Evolutionary conservation across 139 green algal genomes (phyloP), one percentile per base, ranked within the genome.

Genomic region (Parachlorella kessleri): DNA sequence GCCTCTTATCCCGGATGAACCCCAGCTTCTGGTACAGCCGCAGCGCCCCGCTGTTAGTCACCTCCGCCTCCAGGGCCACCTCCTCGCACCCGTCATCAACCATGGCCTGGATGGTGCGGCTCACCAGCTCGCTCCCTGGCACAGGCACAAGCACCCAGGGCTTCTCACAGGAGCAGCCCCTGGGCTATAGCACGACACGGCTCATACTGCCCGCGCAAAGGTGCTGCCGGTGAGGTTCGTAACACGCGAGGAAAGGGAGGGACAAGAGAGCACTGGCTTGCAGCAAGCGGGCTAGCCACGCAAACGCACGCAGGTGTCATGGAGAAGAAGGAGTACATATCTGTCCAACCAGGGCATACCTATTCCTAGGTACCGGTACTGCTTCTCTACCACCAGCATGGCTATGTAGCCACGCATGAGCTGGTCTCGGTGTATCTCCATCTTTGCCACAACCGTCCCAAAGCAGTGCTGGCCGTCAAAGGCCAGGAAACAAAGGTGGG

Each of bases 1-100:
- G 87, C 1, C 94, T 87, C 88, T 99, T 99, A 81, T 98, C 97
- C 1, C 95, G 81, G n/a, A 99, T 90, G 74, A 99, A 99, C n/a
- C 96, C 96, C 39, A 99, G 90, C 28, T 89, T 90, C 55, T 94
- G 75, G 88, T 99, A 99, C 72, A 99, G 89, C 8, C 86, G 82
- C 18, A 99, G 85, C 26, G 97, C 97, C 8, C 92, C 97, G 4
- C 39, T 79, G 87, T 99, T 99, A 64, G 85, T 94, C 28, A 95
- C 94, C 90, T 99, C 97, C 3, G 96, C 97, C 86, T 99, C 97
- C 68, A 99, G 84, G 8, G 93, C 90, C 66, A 99, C 92, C 91
- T 99, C 94, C 32, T 95, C 90, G 73, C 81, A 89, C 0, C 88
- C 88, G 5, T 75, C 77, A 1, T 42, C 66, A 2, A 89, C 81